A percentile compares a stretch with the other conserved stretches of the same genome.
Evolutionary conservation across 179 eudicot genomes (phyloP).

Genomic region (Actinidia polygama): DNA sequence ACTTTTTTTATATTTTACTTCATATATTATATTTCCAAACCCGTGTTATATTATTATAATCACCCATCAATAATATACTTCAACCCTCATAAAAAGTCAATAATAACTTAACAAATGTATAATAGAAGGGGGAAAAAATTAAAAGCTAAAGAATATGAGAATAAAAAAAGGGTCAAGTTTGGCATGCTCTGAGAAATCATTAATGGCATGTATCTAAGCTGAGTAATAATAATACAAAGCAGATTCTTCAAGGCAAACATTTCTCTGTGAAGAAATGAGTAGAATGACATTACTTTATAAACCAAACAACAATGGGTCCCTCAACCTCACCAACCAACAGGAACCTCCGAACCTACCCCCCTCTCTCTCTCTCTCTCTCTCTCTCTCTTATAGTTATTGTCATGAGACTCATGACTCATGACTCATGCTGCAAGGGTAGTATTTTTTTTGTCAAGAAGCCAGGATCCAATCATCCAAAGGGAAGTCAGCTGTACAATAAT

Average conservation of each 20-base stretch:
- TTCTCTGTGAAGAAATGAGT: background rate
- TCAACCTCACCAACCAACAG: conserved; percentile 6
- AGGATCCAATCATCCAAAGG: background rate
- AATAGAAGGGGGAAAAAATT: background rate
- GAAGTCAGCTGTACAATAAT: background rate
- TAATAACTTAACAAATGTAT: background rate
- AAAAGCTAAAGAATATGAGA: background rate
- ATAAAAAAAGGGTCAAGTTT: background rate
- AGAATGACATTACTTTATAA: background rate
- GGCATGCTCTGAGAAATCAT: background rate
- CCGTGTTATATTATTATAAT: background rate
- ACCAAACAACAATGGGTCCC: conserved; percentile 8
- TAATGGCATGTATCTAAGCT: background rate
- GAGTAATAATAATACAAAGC: background rate
- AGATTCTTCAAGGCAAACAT: background rate
- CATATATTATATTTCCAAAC: too few species aligned
- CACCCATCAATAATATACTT: background rate
- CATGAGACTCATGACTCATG: too few species aligned
- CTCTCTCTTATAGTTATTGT: too few species aligned
- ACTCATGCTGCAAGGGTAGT: background rate
- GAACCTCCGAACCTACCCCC: background rate
- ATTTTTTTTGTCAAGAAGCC: background rate
- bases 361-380: conserved; percentile 2
- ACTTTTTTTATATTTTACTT: background rate
- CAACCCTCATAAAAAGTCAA: too few species aligned